Percentiles rank a stretch among this genome's conserved stretches.
phyloP scores from a whole-genome alignment of 441 rosid species.

The Syzygium malaccense region DNA sequence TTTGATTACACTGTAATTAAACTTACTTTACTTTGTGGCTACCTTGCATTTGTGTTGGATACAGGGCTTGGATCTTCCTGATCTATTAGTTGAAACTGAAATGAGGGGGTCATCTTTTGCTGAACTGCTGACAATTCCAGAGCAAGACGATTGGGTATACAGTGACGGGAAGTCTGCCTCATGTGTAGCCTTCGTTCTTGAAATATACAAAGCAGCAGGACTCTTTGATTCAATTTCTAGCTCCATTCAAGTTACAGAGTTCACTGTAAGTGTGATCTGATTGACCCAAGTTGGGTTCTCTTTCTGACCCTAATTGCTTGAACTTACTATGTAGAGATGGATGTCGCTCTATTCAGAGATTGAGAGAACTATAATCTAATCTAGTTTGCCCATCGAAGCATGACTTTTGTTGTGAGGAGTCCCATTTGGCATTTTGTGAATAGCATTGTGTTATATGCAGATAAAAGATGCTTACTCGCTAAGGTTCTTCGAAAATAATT shows the following conservation, averaged over 20 bases:
- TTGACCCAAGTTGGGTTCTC: neutral
- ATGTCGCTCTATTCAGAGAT: neutral
- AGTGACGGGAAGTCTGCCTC: constrained; percentile 90
- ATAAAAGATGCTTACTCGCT: constrained; percentile 11
- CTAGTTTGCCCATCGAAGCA: neutral
- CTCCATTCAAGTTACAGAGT: constrained; percentile 86
- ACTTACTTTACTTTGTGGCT: neutral
- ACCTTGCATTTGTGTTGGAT: neutral
- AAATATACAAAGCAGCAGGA: constrained; percentile 92
- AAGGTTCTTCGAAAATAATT: constrained; percentile 10
- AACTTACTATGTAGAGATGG: neutral
- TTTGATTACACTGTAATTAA: neutral
- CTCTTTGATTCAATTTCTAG: constrained; percentile 62
- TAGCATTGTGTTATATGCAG: neutral
- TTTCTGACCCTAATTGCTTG: neutral
- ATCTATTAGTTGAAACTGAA: constrained; percentile 72
- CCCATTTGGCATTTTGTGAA: neutral
- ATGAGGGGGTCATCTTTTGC: constrained; percentile 82
- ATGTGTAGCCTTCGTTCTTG: constrained; percentile 81
- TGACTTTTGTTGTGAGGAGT: neutral
- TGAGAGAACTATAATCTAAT: neutral
- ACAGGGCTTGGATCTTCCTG: constrained; percentile 79
- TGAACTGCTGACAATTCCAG: constrained; percentile 75
- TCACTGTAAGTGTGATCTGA: constrained; percentile 51
- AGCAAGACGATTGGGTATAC: constrained; percentile 87